These are phyloP conservation scores for Fonsecaea erecta DNA, from an alignment of 2,329 filamentous ascomycete genomes.

Conservation along the genomic window DNA sequence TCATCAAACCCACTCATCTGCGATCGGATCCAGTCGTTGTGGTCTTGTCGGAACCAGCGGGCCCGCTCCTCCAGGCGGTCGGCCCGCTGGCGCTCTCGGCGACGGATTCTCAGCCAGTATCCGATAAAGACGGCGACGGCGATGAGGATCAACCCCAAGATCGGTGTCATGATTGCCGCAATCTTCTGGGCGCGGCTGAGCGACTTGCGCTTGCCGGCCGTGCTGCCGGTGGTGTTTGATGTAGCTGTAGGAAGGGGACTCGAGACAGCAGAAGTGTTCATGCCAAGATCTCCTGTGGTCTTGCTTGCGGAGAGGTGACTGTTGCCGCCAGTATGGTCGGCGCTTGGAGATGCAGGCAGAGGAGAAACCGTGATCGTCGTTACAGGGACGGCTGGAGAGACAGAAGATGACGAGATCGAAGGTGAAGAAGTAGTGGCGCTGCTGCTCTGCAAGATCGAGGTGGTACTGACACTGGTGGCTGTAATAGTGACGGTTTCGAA, in stretches of 20 bases:
- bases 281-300: background rate
- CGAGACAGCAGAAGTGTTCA: background rate
- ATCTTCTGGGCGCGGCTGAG: background rate
- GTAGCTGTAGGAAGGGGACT: background rate
- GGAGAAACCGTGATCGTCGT: background rate
- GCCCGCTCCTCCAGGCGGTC: slow-evolving; percentile 9
- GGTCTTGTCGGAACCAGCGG: slow-evolving; percentile 18
- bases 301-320: background rate
- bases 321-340: background rate
- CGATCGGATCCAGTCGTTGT: slow-evolving; percentile 16
- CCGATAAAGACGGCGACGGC: background rate
- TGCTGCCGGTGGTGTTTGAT: background rate
- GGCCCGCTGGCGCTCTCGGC: slow-evolving; percentile 11
- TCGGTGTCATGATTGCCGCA: background rate
- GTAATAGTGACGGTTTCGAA: background rate
- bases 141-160: background rate
- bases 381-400: background rate
- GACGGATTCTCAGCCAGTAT: slow-evolving; percentile 17
- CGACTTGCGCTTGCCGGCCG: background rate
- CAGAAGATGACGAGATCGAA: background rate
- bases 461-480: background rate
- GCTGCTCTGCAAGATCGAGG: background rate
- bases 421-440: background rate
- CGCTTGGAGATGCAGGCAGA: background rate
- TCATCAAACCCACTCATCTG: slow-evolving; percentile 17